A percentile compares a stretch with the other conserved stretches of the same genome.
Conservation (phyloP, 2,329 filamentous ascomycete genomes). For the Hymenoscyphus fraxineus region DNA sequence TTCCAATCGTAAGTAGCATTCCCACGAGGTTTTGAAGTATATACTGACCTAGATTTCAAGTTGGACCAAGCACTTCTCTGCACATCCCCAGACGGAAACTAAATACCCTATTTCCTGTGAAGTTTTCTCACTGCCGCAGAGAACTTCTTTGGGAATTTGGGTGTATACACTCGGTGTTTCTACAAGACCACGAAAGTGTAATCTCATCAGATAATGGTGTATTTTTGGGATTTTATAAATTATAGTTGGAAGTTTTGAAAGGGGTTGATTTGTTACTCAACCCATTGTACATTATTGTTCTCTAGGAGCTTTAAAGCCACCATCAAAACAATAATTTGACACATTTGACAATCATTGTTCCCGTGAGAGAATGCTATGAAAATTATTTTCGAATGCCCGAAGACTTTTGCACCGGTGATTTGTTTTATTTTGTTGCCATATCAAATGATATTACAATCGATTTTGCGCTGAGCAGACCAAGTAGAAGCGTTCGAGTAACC, state of each 20-base stretch:
- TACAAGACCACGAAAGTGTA: not conserved
- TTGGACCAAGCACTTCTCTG: conserved; percentile 36
- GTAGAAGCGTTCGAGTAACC: too few species aligned
- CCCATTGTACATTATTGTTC: not conserved
- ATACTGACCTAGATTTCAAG: conserved; percentile 12
- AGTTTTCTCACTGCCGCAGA: not conserved
- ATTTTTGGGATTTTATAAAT: not conserved
- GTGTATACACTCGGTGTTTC: not conserved
- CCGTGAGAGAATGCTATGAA: too few species aligned
- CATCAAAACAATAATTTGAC: not conserved
- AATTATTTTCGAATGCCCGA: too few species aligned
- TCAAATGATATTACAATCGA: too few species aligned
- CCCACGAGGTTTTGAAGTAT: not conserved
- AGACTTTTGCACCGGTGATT: too few species aligned
- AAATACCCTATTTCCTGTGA: not conserved
- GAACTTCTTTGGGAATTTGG: not conserved
- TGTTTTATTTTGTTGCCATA: too few species aligned
- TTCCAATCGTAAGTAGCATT: conserved; percentile 42
- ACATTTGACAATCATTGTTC: too few species aligned
- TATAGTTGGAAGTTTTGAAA: not conserved
- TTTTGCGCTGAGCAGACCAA: too few species aligned
- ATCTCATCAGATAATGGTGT: not conserved
- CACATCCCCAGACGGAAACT: conserved; percentile 12
- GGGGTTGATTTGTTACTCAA: not conserved
- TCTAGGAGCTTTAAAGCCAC: not conserved